These are phyloP conservation scores for Tetrahymena elliotti DNA, from an alignment of 73 alveolate genomes.

Conservation along the genomic window DNA sequence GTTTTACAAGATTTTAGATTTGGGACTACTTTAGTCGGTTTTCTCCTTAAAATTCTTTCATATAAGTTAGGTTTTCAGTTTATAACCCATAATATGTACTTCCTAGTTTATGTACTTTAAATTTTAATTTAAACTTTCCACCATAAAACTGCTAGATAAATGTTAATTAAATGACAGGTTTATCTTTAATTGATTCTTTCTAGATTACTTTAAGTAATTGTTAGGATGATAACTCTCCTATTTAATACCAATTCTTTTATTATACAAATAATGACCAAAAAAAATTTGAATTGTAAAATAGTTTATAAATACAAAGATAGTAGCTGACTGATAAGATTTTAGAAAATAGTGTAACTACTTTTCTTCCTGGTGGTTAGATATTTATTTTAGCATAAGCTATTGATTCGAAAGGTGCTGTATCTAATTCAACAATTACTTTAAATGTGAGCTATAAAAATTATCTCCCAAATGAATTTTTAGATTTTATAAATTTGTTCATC, in stretches of 20 bases:
- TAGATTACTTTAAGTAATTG: neutral
- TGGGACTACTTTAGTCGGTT: neutral
- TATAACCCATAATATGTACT: neutral
- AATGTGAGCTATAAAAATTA: neutral
- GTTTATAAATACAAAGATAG: neutral
- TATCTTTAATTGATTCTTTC: neutral
- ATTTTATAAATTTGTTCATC: neutral
- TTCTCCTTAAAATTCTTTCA: neutral
- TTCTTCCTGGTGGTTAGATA: neutral
- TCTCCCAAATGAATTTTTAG: neutral
- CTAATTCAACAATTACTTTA: neutral
- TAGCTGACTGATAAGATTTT: neutral
- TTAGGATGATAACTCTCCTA: neutral
- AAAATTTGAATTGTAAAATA: neutral
- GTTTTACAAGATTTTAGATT: neutral
- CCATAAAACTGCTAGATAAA: neutral
- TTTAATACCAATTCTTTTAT: neutral
- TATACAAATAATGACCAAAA: neutral
- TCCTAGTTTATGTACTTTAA: neutral
- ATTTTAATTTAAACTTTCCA: neutral
- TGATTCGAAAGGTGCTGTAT: neutral
- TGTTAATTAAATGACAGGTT: neutral
- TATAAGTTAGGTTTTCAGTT: neutral
- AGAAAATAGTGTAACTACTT: neutral
- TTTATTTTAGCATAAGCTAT: neutral